Percentiles rank a stretch among this genome's conserved stretches.
Evolutionary conservation across 257 asterid genomes (phyloP).

Genomic region (Solanum sitiens): DNA sequence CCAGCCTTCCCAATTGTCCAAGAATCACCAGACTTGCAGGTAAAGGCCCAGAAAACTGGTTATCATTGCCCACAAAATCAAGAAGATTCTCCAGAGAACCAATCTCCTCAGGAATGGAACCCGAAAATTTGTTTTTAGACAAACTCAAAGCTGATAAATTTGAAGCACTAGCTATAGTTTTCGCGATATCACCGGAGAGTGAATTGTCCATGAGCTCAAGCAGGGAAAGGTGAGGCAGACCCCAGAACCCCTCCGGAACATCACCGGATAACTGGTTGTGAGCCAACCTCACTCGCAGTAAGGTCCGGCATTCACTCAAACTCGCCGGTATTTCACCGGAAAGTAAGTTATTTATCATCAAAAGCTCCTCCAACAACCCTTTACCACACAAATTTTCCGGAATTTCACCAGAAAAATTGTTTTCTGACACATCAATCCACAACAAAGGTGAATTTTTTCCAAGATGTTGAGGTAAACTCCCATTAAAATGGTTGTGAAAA

Average conservation of each 20-base stretch:
- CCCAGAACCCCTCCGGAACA: slow-evolving; percentile 80
- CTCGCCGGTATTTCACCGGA: slow-evolving; percentile 66
- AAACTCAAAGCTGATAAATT: slow-evolving; percentile 67
- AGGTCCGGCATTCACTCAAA: slow-evolving; percentile 61
- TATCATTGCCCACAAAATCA: slow-evolving; percentile 55
- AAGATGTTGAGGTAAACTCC: slow-evolving; percentile 51
- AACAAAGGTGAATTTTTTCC: slow-evolving; percentile 64
- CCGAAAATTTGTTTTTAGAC: slow-evolving; percentile 73
- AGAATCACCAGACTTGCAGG: slow-evolving; percentile 73
- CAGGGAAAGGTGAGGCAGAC: slow-evolving; percentile 77
- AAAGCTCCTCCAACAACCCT: slow-evolving; percentile 55
- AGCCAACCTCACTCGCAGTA: slow-evolving; percentile 68
- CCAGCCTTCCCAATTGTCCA: slow-evolving; percentile 75
- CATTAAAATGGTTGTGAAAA: slow-evolving; percentile 57
- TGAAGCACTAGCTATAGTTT: slow-evolving; percentile 64
- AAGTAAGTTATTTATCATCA: slow-evolving; percentile 58
- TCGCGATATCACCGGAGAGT: slow-evolving; percentile 67
- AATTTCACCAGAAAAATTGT: slow-evolving; percentile 54
- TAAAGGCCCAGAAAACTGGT: slow-evolving; percentile 55
- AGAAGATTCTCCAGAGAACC: slow-evolving; percentile 57
- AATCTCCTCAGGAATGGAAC: slow-evolving; percentile 68
- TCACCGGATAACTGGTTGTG: slow-evolving; percentile 63
- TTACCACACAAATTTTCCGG: slow-evolving; percentile 53
- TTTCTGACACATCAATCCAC: slow-evolving; percentile 85
- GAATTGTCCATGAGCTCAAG: slow-evolving; percentile 69